Evolutionary conservation across 495 filamentous ascomycete genomes (phyloP), one percentile per base, ranked within the genome.

Genomic region (Chlorociboria aeruginascens): DNA sequence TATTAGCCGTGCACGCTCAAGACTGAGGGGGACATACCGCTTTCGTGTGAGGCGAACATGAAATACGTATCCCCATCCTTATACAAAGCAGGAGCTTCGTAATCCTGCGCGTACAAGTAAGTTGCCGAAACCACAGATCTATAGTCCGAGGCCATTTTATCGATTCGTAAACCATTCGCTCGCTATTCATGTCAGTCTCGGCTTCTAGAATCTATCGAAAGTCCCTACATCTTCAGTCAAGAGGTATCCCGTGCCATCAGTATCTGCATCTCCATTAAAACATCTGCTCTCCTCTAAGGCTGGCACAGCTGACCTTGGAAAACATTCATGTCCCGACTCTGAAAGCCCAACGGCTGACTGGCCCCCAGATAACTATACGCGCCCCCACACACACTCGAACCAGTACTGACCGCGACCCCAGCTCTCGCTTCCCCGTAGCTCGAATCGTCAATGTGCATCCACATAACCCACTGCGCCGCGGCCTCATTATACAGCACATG

Each of bases 401-500:
- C 61, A 52, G 68, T 64, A 1, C 71, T 69, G 0, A 73, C 78
- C 0, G 79, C 80, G 32, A 84, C 79, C 3, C 75, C 81, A 0
- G 77, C 74, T 48, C 74, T 78, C 8, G 81, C 81, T 31, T 83
- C 79, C 1, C 69, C 72, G 48, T 85, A 85, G 53, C 61, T 72
- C 32, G 66, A 68, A 34, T 63, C 70, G 53, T 85, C 81, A 53
- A 83, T 79, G 54, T 85, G 81, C 72, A 84, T 72, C 69, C 77
- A 84, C 62, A 72, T 63, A 20, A 73, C 69, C 58, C 67, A 75
- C 40, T 69, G 56, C 11, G 52, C 51, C 1, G 70, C 71, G 4
- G 49, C 53, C 3, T 65, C 61, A 46, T 75, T 75, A 55, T 71
- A 74, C 10, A 75, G 69, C 3, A 83, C 72, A 63, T 83, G 83